These are phyloP conservation scores for Leishmania guyanensis DNA, from an alignment of 208 protist species.

Conservation along the genomic window DNA sequence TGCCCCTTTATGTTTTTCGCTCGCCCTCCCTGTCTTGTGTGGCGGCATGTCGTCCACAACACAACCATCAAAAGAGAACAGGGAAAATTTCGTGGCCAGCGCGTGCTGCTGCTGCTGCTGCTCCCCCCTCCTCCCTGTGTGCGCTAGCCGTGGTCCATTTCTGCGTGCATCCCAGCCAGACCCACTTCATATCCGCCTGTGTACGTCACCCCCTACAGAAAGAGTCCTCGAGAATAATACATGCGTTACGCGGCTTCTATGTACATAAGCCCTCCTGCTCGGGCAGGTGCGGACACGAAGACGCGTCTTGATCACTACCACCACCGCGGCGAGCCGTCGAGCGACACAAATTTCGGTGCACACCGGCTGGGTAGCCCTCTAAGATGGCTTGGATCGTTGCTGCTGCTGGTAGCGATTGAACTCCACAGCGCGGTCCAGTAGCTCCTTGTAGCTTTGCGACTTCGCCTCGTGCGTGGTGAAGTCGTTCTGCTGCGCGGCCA, in stretches of 20 bases:
- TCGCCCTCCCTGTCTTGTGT: too few species aligned
- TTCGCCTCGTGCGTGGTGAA: conserved; percentile 40
- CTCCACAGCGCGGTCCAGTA: conserved; percentile 60
- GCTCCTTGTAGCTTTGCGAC: conserved; percentile 55
- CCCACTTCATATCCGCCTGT: neutral
- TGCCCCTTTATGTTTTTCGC: neutral
- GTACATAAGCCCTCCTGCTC: neutral
- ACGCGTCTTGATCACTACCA: neutral
- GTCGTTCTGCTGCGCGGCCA: conserved; percentile 51
- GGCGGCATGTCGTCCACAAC: too few species aligned
- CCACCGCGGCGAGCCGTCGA: neutral
- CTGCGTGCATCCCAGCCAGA: too few species aligned
- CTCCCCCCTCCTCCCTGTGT: too few species aligned
- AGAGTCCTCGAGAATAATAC: neutral
- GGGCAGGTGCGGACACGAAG: neutral
- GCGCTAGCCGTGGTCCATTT: too few species aligned
- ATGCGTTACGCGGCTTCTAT: neutral
- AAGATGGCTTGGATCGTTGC: conserved; percentile 3
- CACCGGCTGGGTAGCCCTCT: neutral
- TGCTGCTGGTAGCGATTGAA: conserved; percentile 38
- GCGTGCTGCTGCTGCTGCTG: too few species aligned
- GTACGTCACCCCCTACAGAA: neutral
- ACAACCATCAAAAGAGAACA: too few species aligned
- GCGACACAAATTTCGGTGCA: neutral
- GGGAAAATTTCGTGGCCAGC: too few species aligned